A percentile compares a stretch with the other conserved stretches of the same genome.
phyloP scores from a whole-genome alignment of 1,139 yeast species.

The Scheffersomyces cryptocercus region DNA sequence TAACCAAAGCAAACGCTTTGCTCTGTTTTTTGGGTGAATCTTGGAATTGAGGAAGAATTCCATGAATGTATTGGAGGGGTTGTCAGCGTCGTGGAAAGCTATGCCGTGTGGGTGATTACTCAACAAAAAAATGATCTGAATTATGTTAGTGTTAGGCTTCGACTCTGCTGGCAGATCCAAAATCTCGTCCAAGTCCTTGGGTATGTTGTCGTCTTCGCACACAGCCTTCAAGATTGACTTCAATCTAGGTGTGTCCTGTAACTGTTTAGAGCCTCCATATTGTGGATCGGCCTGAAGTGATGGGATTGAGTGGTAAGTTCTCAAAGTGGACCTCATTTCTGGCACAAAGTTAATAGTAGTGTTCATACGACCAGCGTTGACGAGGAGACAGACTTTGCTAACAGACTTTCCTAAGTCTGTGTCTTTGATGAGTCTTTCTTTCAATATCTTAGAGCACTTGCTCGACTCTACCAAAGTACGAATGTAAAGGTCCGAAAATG shows the following conservation, averaged over 20 bases:
- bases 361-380: slow-evolving; percentile 90
- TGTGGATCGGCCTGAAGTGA: slow-evolving; percentile 72
- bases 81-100: slow-evolving; percentile 9
- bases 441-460: slow-evolving; percentile 79
- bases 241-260: slow-evolving; percentile 93
- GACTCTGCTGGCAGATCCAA: slow-evolving; percentile 28
- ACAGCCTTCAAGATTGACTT: slow-evolving; percentile 86
- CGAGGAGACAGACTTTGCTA: slow-evolving; percentile 81
- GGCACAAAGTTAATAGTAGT: slow-evolving; percentile 94
- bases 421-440: slow-evolving; percentile 71
- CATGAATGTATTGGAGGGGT: slow-evolving; percentile 37
- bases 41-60: slow-evolving; percentile 62
- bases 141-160: slow-evolving; percentile 57
- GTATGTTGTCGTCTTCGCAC: slow-evolving; percentile 50
- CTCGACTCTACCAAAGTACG: slow-evolving; percentile 81
- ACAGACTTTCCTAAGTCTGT: slow-evolving; percentile 68
- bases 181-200: slow-evolving; percentile 52
- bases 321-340: slow-evolving; percentile 91
- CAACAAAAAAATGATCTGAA: slow-evolving; percentile 73
- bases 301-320: slow-evolving; percentile 94
- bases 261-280: slow-evolving; percentile 59
- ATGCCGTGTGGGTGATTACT: slow-evolving; percentile 63
- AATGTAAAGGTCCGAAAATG: slow-evolving; percentile 85
- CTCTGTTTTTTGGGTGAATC: slow-evolving; percentile 62
- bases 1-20: slow-evolving; percentile 78